phyloP scores from a whole-genome alignment of 2,329 filamentous ascomycete genomes.

The Tympanopsis confertula region DNA sequence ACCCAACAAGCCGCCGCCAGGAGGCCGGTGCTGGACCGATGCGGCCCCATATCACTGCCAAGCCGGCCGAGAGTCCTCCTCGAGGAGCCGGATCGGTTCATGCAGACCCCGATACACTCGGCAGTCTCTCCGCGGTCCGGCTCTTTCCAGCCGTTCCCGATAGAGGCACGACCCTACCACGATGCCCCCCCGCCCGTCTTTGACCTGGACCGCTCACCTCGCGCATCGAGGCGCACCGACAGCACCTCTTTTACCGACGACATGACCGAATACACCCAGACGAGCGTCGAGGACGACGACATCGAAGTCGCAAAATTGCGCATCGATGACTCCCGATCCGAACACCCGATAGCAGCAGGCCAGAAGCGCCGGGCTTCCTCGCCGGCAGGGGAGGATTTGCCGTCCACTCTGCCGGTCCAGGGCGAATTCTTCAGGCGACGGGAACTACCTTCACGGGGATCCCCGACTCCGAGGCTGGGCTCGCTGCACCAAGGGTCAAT shows the following conservation, averaged over 20 bases:
- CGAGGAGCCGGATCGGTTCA: not conserved
- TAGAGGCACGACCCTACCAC: constrained; percentile 30
- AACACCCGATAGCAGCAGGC: constrained; percentile 27
- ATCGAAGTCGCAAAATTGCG: constrained; percentile 34
- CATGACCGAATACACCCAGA: constrained; percentile 27
- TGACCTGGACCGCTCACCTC: constrained; percentile 33
- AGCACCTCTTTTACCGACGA: constrained; percentile 32
- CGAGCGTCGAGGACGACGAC: constrained; percentile 31
- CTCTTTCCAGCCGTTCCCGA: constrained; percentile 23
- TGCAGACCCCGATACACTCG: constrained; percentile 16
- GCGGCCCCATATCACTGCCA: constrained; percentile 28
- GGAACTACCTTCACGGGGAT: constrained; percentile 34
- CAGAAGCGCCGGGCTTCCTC: constrained; percentile 45
- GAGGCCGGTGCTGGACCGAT: constrained; percentile 19
- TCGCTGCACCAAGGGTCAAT: constrained; percentile 31
- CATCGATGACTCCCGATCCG: constrained; percentile 28
- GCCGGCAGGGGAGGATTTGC: constrained; percentile 34
- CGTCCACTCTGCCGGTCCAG: constrained; percentile 22
- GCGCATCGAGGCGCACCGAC: constrained; percentile 33
- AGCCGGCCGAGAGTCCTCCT: not conserved
- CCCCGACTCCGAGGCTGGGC: constrained; percentile 36
- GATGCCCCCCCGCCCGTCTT: constrained; percentile 25
- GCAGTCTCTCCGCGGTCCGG: constrained; percentile 32
- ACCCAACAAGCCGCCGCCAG: not conserved
- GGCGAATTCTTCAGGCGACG: constrained; percentile 34